phyloP scores from a whole-genome alignment of 257 asterid genomes.

The Echites panduratus region DNA sequence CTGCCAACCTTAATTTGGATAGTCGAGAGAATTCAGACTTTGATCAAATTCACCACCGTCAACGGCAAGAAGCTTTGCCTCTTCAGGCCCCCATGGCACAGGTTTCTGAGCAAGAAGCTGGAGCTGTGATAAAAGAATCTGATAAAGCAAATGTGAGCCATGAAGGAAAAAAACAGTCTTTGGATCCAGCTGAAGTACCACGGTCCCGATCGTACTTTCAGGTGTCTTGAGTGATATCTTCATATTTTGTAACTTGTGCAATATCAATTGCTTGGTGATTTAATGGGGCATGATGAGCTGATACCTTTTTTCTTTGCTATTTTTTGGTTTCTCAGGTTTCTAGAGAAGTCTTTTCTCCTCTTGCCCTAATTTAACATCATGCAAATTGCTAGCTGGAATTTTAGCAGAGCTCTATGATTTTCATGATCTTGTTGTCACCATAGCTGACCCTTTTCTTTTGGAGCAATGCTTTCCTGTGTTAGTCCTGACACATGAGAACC shows the following conservation, averaged over 20 bases:
- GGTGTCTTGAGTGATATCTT: slow-evolving; percentile 30
- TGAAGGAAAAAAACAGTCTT: slow-evolving; percentile 34
- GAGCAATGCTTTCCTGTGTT: not conserved
- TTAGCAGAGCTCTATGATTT: slow-evolving; percentile 1
- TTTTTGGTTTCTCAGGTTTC: slow-evolving; percentile 22
- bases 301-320: slow-evolving; percentile 7
- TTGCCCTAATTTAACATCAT: slow-evolving; percentile 16
- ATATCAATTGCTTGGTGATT: not conserved
- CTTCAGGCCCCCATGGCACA: slow-evolving; percentile 39
- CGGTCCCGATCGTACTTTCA: slow-evolving; percentile 51
- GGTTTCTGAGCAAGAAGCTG: slow-evolving; percentile 39
- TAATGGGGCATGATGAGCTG: slow-evolving; percentile 16
- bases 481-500: too few species aligned
- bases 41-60: slow-evolving; percentile 42
- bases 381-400: slow-evolving; percentile 14
- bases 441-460: not conserved
- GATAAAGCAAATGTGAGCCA: slow-evolving; percentile 27
- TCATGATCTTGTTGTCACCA: slow-evolving; percentile 11
- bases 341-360: slow-evolving; percentile 22
- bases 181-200: slow-evolving; percentile 43
- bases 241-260: not conserved
- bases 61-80: slow-evolving; percentile 47
- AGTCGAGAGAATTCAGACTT: slow-evolving; percentile 33
- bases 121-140: slow-evolving; percentile 32
- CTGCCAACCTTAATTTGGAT: slow-evolving; percentile 23